Evolutionary conservation across 108 stramenopile species (phyloP), one percentile per base, ranked within the genome.

Genomic region (Nitzschia palea): DNA sequence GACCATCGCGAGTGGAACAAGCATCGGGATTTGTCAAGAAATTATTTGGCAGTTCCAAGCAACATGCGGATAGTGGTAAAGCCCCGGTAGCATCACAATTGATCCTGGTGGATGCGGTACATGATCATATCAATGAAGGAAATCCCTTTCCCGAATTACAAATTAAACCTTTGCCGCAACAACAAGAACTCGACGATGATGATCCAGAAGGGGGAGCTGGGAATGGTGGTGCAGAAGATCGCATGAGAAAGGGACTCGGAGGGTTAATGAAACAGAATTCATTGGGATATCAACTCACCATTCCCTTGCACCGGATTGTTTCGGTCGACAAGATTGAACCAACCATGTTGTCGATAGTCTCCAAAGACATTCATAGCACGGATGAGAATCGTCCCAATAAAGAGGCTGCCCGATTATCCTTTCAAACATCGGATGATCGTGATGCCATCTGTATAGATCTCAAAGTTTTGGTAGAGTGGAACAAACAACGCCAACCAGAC

Each of bases 381-480:
- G 67, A 75, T 43, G 74, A 75, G n/a, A 66, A 57, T 17, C 53
- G 44, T 34, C 29, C 33, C n/a, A 65, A 66, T 25, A 75, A 75
- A 31, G 74, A 75, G 33, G 74, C 74, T 0, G 74, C 74, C 6
- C 40, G 74, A 6, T 30, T 75, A n/a, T 40, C 64, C 18, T 67
- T 67, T 55, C 53, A 5, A 10, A 55, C 62, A 2, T 55, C 52
- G 1, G 66, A 75, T 31, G 44, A 62, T 44, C 65, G 74, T 10
- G 74, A 75, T 62, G 51, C 65, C 27, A 60, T 67, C 15, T 75
- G 34, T 15, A 43, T 75, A 37, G 78, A 90, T 47, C 65, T 90
- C 31, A 64, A 79, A 44, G 76, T 80, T n/a, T 51, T 90, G 55
- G 65, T 87, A 29, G 81, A 87, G 53, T 90, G 89, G 89, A 85